These are phyloP conservation scores for Kluyveromyces siamensis DNA, from an alignment of 805 yeast genomes.

Conservation along the genomic window DNA sequence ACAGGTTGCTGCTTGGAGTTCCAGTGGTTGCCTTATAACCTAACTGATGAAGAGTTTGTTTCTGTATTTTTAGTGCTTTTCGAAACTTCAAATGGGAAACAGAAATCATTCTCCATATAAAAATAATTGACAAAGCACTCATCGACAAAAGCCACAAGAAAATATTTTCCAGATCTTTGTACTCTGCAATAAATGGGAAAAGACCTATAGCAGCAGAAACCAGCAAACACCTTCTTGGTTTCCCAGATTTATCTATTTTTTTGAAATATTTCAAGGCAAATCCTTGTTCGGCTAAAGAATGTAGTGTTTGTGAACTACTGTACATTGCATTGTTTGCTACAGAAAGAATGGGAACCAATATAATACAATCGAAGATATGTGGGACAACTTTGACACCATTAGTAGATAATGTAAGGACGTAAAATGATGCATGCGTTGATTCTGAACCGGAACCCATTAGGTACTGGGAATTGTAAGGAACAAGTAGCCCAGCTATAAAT, in stretches of 20 bases:
- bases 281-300: conserved; percentile 43
- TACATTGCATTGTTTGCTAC: conserved; percentile 55
- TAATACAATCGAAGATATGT: conserved; percentile 48
- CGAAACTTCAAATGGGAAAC: conserved; percentile 62
- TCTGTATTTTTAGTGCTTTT: conserved; percentile 41
- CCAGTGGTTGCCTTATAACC: conserved; percentile 53
- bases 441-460: conserved; percentile 41
- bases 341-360: conserved; percentile 47
- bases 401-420: conserved; percentile 39
- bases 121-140: conserved; percentile 64
- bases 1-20: conserved; percentile 45
- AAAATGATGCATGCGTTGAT: conserved; percentile 42
- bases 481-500: conserved; percentile 54
- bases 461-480: conserved; percentile 47
- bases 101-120: conserved; percentile 72
- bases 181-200: conserved; percentile 54
- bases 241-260: conserved; percentile 41
- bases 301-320: conserved; percentile 51
- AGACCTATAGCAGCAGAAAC: conserved; percentile 40
- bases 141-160: conserved; percentile 69
- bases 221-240: conserved; percentile 43
- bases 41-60: conserved; percentile 46
- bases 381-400: conserved; percentile 42
- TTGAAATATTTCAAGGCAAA: conserved; percentile 39
- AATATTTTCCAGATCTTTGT: conserved; percentile 44